Evolutionary conservation across 345 rosid genomes (phyloP).

Genomic region (Laguncularia racemosa): DNA sequence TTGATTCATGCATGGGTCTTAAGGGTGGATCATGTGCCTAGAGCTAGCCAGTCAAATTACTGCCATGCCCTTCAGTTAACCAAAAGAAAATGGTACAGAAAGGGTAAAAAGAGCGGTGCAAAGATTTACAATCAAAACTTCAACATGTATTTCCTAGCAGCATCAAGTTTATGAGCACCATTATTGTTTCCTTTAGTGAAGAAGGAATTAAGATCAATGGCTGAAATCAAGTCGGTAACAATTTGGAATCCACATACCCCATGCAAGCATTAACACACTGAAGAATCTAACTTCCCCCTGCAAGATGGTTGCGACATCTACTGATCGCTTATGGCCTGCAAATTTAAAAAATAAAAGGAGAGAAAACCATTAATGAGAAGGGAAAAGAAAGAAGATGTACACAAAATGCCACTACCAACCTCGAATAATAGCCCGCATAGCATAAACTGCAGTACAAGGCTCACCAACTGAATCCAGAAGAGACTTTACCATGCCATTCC

Average conservation of each 20-base stretch:
- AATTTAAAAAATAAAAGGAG: not conserved
- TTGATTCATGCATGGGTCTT: no score
- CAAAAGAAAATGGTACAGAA: no score
- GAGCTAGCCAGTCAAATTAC: no score
- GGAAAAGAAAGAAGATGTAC: constrained; percentile 1
- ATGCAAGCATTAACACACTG: constrained; percentile 92
- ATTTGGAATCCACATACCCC: constrained; percentile 46
- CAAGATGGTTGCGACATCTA: constrained; percentile 78
- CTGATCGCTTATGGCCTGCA: constrained; percentile 57
- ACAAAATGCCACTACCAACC: constrained; percentile 31
- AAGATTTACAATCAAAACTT: no score
- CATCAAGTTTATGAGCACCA: no score
- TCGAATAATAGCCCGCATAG: constrained; percentile 71
- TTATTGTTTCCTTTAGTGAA: no score
- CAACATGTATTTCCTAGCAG: no score
- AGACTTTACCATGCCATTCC: constrained; percentile 93
- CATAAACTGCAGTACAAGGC: constrained; percentile 57
- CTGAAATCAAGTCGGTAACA: not conserved
- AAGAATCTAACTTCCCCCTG: constrained; percentile 66
- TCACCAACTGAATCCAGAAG: constrained; percentile 66
- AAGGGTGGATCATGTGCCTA: no score
- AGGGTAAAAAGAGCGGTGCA: no score
- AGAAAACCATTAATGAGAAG: constrained; percentile 1
- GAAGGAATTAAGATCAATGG: not conserved
- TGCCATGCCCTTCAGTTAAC: no score